phyloP scores from a whole-genome alignment of 345 rosid genomes.

The Boechera retrofracta region DNA sequence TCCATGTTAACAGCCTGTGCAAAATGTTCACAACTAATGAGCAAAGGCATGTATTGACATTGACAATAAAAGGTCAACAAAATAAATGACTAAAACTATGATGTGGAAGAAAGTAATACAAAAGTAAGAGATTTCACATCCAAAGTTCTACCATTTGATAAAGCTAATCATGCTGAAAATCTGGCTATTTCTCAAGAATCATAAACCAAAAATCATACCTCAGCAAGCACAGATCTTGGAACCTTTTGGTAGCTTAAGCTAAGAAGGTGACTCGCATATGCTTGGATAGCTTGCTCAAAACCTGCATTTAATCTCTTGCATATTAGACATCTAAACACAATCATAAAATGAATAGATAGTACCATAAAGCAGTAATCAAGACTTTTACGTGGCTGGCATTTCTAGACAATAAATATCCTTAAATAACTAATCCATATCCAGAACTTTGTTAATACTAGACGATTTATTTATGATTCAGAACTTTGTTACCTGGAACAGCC shows the following conservation, averaged over 20 bases:
- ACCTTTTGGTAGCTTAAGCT: slow-evolving; percentile 92
- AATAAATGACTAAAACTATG: neutral
- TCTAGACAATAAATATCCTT: neutral
- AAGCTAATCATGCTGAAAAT: neutral
- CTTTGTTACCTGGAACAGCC: slow-evolving; percentile 76
- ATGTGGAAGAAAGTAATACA: neutral
- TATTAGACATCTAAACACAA: slow-evolving; percentile 32
- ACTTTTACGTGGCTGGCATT: neutral
- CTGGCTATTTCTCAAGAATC: neutral
- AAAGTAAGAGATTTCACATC: neutral
- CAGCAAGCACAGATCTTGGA: slow-evolving; percentile 85
- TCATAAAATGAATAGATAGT: slow-evolving; percentile 2
- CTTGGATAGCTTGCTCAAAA: slow-evolving; percentile 92
- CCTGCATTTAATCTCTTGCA: slow-evolving; percentile 57
- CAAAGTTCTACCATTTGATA: neutral
- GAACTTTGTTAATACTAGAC: neutral
- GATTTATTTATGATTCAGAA: neutral
- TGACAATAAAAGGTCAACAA: slow-evolving; percentile 1
- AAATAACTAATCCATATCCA: neutral
- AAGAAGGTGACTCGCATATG: slow-evolving; percentile 84
- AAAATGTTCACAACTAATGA: slow-evolving; percentile 27
- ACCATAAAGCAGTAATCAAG: neutral
- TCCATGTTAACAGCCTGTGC: slow-evolving; percentile 81
- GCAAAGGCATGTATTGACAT: neutral
- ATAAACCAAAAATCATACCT: slow-evolving; percentile 59